phyloP scores from a whole-genome alignment of 208 protist species.

The Acanthamoeba royreba region DNA sequence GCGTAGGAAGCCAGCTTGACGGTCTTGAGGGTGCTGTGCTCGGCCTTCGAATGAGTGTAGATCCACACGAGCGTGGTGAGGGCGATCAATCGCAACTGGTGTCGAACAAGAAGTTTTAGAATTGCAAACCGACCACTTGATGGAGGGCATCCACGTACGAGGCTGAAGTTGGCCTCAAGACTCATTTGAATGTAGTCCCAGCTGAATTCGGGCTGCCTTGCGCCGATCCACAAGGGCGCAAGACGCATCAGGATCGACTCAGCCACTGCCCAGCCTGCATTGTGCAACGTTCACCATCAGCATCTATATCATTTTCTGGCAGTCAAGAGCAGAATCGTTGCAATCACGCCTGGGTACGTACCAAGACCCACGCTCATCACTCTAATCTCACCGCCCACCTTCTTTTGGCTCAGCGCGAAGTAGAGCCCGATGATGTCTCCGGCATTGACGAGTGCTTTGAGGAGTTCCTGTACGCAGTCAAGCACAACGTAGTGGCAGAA shows the following conservation, averaged over 20 bases:
- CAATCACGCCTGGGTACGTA: background rate
- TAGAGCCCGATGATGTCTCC: slow-evolving; percentile 12
- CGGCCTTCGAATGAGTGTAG: background rate
- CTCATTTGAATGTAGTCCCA: slow-evolving; percentile 39
- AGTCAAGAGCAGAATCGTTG: no score
- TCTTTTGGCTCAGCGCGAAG: slow-evolving; percentile 21
- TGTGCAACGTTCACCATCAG: background rate
- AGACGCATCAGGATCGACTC: slow-evolving; percentile 36
- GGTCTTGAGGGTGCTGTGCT: background rate
- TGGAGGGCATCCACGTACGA: background rate
- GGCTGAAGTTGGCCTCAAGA: slow-evolving; percentile 39
- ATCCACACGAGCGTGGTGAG: slow-evolving; percentile 18
- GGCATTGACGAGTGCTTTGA: background rate
- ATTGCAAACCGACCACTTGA: background rate
- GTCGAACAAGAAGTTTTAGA: background rate
- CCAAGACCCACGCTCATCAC: slow-evolving; percentile 16
- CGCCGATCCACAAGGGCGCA: slow-evolving; percentile 37
- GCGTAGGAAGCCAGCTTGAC: background rate
- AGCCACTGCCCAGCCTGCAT: background rate
- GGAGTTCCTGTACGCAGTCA: background rate
- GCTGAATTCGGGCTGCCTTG: slow-evolving; percentile 2
- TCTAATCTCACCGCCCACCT: slow-evolving; percentile 1
- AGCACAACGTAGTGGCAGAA: no score
- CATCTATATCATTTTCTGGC: background rate
- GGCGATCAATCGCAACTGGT: background rate